Evolutionary conservation across 495 filamentous ascomycete species (phyloP).

Genomic region (Copromyces sp.): DNA sequence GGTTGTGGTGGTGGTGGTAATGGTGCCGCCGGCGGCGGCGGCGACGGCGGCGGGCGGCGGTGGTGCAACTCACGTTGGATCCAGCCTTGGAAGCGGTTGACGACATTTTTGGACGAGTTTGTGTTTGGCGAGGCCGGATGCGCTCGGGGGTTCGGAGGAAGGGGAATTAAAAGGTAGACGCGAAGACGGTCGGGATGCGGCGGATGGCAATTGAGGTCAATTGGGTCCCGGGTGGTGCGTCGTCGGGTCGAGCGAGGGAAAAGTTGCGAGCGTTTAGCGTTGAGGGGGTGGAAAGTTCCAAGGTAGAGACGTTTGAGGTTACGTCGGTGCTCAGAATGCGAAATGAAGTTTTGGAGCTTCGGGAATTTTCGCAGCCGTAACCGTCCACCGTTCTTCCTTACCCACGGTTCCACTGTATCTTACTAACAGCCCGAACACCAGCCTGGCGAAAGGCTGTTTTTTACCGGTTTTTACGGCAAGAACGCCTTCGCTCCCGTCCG

Average conservation of each 20-base stretch:
- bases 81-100: slow-evolving; percentile 37
- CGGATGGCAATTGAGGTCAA: slow-evolving; percentile 19
- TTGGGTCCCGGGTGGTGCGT: slow-evolving; percentile 17
- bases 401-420: slow-evolving; percentile 1
- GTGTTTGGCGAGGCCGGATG: slow-evolving; percentile 1
- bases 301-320: slow-evolving; percentile 1
- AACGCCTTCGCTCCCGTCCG: neutral
- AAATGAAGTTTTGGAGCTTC: slow-evolving; percentile 21
- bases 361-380: slow-evolving; percentile 21
- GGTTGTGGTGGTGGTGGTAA: neutral
- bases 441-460: neutral
- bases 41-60: slow-evolving; percentile 1
- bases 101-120: slow-evolving; percentile 30
- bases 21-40: slow-evolving; percentile 1
- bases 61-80: slow-evolving; percentile 47
- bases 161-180: slow-evolving; percentile 5
- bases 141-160: slow-evolving; percentile 1
- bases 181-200: neutral
- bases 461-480: slow-evolving; percentile 1
- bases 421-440: neutral
- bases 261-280: neutral
- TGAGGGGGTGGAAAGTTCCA: slow-evolving; percentile 1
- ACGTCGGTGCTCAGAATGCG: slow-evolving; percentile 11
- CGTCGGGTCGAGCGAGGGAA: slow-evolving; percentile 10
- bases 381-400: slow-evolving; percentile 10